A percentile compares a stretch with the other conserved stretches of the same genome.
Conservation (phyloP, 2,329 filamentous ascomycete genomes). For the Colletotrichum tropicale region DNA sequence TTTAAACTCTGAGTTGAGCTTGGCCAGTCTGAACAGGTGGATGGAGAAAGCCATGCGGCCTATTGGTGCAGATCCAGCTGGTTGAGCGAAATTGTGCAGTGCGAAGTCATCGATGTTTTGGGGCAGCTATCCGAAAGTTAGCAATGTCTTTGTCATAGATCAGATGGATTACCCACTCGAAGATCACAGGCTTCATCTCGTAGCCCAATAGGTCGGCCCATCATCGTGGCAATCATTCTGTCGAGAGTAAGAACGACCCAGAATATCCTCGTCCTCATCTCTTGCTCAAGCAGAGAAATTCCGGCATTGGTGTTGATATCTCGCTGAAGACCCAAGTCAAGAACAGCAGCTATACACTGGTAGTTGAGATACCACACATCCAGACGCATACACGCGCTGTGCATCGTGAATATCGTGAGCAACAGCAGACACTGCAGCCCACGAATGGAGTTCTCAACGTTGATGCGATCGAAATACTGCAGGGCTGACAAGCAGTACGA, state of each 20-base stretch:
- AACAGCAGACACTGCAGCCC: conserved; percentile 54
- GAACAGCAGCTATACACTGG: conserved; percentile 54
- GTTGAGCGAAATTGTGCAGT: not conserved
- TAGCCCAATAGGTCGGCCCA: conserved; percentile 60
- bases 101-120: conserved; percentile 27
- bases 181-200: conserved; percentile 60
- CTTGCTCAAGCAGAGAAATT: conserved; percentile 52
- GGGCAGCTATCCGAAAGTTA: conserved; percentile 30
- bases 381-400: conserved; percentile 51
- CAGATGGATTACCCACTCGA: conserved; percentile 37
- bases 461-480: conserved; percentile 48
- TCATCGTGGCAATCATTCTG: conserved; percentile 56
- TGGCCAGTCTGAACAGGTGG: conserved; percentile 51
- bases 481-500: conserved; percentile 54
- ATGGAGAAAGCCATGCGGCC: conserved; percentile 40
- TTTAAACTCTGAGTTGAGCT: conserved; percentile 62
- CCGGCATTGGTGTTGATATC: conserved; percentile 44
- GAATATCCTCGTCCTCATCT: conserved; percentile 60
- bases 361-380: conserved; percentile 62
- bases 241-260: conserved; percentile 60
- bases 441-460: conserved; percentile 51
- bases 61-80: too few species aligned
- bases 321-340: conserved; percentile 57
- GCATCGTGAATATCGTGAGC: conserved; percentile 52
- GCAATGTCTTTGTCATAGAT: not conserved